Percentiles rank a stretch among this genome's conserved stretches.
Evolutionary conservation across 768 basidiomycete genomes (phyloP).

Genomic region (Mycena rebaudengoi): DNA sequence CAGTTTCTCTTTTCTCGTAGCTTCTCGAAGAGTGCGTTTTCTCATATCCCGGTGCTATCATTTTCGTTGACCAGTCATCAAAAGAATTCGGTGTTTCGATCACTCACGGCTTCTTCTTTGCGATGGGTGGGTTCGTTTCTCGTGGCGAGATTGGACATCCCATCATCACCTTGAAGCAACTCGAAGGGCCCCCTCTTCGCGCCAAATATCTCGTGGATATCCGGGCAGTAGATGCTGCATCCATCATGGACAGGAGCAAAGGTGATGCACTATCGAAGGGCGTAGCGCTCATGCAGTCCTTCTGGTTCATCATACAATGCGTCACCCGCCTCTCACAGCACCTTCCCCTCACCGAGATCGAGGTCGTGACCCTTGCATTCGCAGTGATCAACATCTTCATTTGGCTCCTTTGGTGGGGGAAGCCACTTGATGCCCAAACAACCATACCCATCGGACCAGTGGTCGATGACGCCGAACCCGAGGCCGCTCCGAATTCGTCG

Average conservation of each 20-base stretch:
- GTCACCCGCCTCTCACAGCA: constrained; percentile 30
- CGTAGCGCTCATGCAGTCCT: constrained; percentile 24
- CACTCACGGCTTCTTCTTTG: constrained; percentile 5
- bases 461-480: background rate
- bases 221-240: background rate
- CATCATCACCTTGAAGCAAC: background rate
- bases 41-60: background rate
- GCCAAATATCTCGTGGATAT: background rate
- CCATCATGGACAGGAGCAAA: constrained; percentile 29
- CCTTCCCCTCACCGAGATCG: constrained; percentile 43
- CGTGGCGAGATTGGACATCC: background rate
- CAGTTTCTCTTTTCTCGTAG: constrained; percentile 28
- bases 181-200: background rate
- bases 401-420: constrained; percentile 48
- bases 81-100: background rate
- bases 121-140: constrained; percentile 5
- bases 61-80: background rate
- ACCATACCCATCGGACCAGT: constrained; percentile 17
- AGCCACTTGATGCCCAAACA: constrained; percentile 43
- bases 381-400: constrained; percentile 37
- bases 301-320: constrained; percentile 21
- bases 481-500: background rate
- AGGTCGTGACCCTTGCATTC: constrained; percentile 45
- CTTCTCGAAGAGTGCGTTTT: constrained; percentile 17
- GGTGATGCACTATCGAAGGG: constrained; percentile 26